Evolutionary conservation across 345 rosid species (phyloP).

Genomic region (Brassica carinata): DNA sequence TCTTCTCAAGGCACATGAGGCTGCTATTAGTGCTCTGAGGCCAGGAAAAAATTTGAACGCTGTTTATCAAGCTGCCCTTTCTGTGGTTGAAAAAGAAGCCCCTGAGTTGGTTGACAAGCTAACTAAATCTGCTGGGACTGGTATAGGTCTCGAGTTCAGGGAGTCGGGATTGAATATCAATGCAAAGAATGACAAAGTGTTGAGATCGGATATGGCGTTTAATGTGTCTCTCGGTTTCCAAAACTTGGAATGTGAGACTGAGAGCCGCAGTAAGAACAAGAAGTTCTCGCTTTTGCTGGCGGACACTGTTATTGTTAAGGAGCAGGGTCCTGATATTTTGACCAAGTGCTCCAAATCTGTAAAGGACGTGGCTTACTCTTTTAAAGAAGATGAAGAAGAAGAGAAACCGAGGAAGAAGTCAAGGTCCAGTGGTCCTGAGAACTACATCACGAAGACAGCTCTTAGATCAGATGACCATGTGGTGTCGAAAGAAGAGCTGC

Average conservation of each 20-base stretch:
- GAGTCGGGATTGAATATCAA: slow-evolving; percentile 82
- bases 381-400: slow-evolving; percentile 40
- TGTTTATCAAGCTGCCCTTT: slow-evolving; percentile 76
- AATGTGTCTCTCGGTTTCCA: slow-evolving; percentile 91
- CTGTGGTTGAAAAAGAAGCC: slow-evolving; percentile 76
- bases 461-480: slow-evolving; percentile 87
- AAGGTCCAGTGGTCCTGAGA: slow-evolving; percentile 48
- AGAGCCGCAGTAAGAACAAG: slow-evolving; percentile 62
- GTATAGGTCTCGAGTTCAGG: slow-evolving; percentile 95
- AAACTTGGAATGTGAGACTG: slow-evolving; percentile 63
- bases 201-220: slow-evolving; percentile 72
- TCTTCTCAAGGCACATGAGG: slow-evolving; percentile 90
- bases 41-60: slow-evolving; percentile 68
- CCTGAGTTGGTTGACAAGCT: slow-evolving; percentile 71
- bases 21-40: slow-evolving; percentile 71
- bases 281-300: slow-evolving; percentile 76
- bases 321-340: slow-evolving; percentile 55
- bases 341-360: slow-evolving; percentile 78
- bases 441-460: slow-evolving; percentile 61
- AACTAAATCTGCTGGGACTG: slow-evolving; percentile 94
- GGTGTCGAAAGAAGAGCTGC: slow-evolving; percentile 84
- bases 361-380: slow-evolving; percentile 78
- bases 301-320: slow-evolving; percentile 81
- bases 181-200: slow-evolving; percentile 65
- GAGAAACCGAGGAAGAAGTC: slow-evolving; percentile 46